Evolutionary conservation across 345 rosid species (phyloP), one percentile per base, ranked within the genome.

Genomic region (Passiflora organensis): DNA sequence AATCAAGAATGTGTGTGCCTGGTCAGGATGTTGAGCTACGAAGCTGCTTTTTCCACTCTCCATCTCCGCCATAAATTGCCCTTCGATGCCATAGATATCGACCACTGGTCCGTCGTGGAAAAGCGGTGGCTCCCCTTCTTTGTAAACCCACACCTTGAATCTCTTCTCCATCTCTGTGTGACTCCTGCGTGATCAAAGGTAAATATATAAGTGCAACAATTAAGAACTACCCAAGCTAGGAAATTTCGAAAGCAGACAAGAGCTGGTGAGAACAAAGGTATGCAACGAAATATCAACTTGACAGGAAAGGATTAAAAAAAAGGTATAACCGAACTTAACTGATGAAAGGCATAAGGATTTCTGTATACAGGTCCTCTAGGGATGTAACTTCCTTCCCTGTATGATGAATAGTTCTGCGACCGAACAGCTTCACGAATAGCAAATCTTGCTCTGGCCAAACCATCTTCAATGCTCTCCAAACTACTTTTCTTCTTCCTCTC

Each of bases 291-390:
- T n/a, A n/a, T n/a, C n/a, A n/a, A n/a, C n/a, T n/a, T n/a, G n/a
- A n/a, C n/a, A n/a, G n/a, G n/a, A n/a, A n/a, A n/a, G n/a, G n/a
- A n/a, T n/a, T n/a, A 0, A 20, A 3, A 24, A 15, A 24, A 32
- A 14, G 4, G 22, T 14, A 19, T 13, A 39, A 22, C 15, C 59
- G 28, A 51, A 65, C 79, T 76, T 68, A 78, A 87, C 94, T 81
- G 96, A 54, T 85, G 90, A 77, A 88, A 88, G 16, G 91, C 83
- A 32, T 65, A 58, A 0, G 82, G 55, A 50, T 83, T 88, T 67
- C 85, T 74, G 67, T 88, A 88, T 37, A 78, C 46, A 11, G 69
- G 45, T 25, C 94, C 94, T 45, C 61, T 60, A 16, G 96, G 91
- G 20, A 76, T 19, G 53, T 55, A 85, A 0, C 37, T 66, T 20